Base-by-base conservation (phyloP, 768 basidiomycete species). In the Tricholoma hemisulphureum region DNA sequence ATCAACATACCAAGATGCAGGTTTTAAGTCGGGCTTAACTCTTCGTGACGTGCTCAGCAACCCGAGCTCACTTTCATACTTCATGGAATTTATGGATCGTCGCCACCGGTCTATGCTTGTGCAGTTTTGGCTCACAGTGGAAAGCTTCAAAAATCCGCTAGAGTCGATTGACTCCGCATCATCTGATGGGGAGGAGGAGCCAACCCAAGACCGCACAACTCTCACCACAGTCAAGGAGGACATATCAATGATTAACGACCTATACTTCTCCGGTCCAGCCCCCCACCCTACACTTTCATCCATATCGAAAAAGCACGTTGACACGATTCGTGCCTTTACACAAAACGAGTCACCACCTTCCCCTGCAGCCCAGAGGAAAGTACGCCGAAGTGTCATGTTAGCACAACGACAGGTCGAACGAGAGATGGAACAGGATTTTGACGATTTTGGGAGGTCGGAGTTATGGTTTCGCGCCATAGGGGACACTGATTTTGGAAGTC, bases 21-120 rank as follows among this genome's bases (percentile, higher is more conserved):
- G 66, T 37, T 66, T 73, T 20, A 78, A 82, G 43, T 76, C 83
- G 4, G 75, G 81, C 10, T 72, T 91, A 21, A 77, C 82, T 0
- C 78, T 96, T 4, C 83, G 91, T 35, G 89, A 93, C 53, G 81
- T 98, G 51, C 83, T 99, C 3, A 77, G 87, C 21, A 95, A 93
- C 63, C 95, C 96, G 0, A 89, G 86, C 34, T 93, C 94, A 0
- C 81, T 98, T 2, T 93, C 92, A 2, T 96, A 97, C 69, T 92
- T 96, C 75, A 95, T 98, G 88, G 97, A 99, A 75, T 97, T 93
- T 65, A 95, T 98, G 93, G 97, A 98, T 63, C 84, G 97, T 13
- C 84, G 90, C 7, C 81, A 86, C 58, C 85, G 89, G 28, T 91
- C 95, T 11, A 67, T 92, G 11, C 84, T 93, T 9, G 93, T 97